Evolutionary conservation across 192 early-diverging fungal genomes (phyloP), one percentile per base, ranked within the genome.

Genomic region (Coemansia aciculifera): DNA sequence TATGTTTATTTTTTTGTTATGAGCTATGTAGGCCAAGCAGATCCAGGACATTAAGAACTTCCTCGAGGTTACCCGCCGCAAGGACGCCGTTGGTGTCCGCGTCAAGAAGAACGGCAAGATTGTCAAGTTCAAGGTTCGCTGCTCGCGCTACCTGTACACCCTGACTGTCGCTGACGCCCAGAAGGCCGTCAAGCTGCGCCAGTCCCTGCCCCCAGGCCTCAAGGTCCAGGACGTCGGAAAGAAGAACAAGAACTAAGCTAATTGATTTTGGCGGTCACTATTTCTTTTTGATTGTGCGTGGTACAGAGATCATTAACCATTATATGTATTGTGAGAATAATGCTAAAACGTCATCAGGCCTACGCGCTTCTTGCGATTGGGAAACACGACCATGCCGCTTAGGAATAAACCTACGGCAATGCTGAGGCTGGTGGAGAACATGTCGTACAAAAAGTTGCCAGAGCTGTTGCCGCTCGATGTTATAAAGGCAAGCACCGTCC

Each of bases 101-200:
- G 92, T 99, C 84, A 98, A 98, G 93, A 95, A 96, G 91, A 95
- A 90, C 88, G 90, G 85, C 75, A 86, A 86, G 69, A 75, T 92
- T 72, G 85, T 87, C 90, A 99, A 99, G 90, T 98, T 99, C 91
- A 99, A 99, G 94, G 91, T 99, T 71, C 89, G 97, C 84, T 96
- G 97, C 91, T 94, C 96, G 67, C 89, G 89, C 75, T 98, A 95
- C 90, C 89, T 99, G 78, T 99, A 99, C 92, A 99, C 97, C 60
- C 89, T 99, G 69, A 90, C 94, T 63, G 92, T 99, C 72, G 87
- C 93, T 61, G 97, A 99, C 85, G 86, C 87, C 60, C 89, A 92
- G 81, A 99, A 97, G 91, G 97, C 96, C 66, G 85, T 89, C 75
- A 99, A 99, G 90, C 89, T 99, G 60, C 90, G 89, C 74, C 91